These are phyloP conservation scores for Sclerotinia nivalis DNA, from an alignment of 2,329 filamentous ascomycete species.

Conservation along the genomic window DNA sequence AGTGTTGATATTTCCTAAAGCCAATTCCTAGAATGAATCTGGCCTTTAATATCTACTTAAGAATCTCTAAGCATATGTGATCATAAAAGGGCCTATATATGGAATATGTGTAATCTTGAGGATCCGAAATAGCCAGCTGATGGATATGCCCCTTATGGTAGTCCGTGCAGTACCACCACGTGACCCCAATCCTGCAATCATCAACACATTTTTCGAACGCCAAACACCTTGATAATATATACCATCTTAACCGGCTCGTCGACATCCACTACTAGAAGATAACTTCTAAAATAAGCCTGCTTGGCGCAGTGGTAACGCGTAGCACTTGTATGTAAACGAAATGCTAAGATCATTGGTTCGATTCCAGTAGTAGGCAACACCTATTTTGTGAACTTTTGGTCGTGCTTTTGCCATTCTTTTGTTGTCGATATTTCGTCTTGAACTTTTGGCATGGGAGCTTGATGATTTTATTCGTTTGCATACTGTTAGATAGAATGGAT, in stretches of 20 bases:
- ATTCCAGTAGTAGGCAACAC: slow-evolving; percentile 14
- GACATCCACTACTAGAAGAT: slow-evolving; percentile 1
- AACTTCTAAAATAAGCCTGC: slow-evolving; percentile 1
- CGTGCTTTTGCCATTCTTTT: background rate
- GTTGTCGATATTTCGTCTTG: background rate
- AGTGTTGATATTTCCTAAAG: background rate
- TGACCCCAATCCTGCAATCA: background rate
- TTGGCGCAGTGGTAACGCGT: slow-evolving; percentile 22
- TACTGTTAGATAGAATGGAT: background rate
- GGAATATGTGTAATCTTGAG: no score
- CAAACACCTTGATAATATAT: background rate
- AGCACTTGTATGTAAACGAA: slow-evolving; percentile 14
- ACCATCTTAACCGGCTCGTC: accelerated
- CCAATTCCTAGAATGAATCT: background rate
- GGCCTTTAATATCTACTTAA: background rate
- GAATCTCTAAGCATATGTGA: background rate
- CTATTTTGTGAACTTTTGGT: no score
- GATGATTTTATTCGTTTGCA: background rate
- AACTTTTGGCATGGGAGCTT: no score
- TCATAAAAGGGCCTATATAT: no score
- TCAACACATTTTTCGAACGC: background rate
- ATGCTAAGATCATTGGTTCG: slow-evolving; percentile 22
- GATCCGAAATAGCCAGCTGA: background rate
- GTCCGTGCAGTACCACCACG: background rate
- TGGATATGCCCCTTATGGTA: background rate